Evolutionary conservation across 345 rosid species (phyloP).

Genomic region (Arabis alpina): DNA sequence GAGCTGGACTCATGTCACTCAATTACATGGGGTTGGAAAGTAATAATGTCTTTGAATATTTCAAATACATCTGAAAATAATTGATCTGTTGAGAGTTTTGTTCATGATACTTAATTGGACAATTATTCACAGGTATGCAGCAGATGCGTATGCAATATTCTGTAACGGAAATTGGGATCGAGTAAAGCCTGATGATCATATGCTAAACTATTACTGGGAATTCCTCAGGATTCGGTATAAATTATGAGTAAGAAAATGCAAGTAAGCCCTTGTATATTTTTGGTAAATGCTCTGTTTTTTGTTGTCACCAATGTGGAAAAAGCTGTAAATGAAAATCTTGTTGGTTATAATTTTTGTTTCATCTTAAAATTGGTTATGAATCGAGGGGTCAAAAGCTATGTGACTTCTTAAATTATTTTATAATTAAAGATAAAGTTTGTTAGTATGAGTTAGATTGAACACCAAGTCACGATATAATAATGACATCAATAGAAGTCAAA

Average conservation of each 20-base stretch:
- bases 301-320: neutral
- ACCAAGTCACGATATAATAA: conserved; percentile 35
- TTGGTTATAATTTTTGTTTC: neutral
- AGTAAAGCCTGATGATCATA: conserved; percentile 69
- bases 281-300: neutral
- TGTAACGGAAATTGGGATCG: conserved; percentile 80
- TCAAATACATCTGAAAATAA: neutral
- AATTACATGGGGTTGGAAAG: conserved; percentile 80
- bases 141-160: conserved; percentile 89
- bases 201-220: conserved; percentile 75
- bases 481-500: neutral
- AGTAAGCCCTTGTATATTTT: neutral
- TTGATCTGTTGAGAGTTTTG: neutral
- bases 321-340: neutral
- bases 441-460: conserved; percentile 3
- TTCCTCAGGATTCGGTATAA: conserved; percentile 47
- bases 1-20: conserved; percentile 82
- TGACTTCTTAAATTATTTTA: neutral
- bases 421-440: neutral
- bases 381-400: conserved; percentile 8
- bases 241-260: conserved; percentile 13
- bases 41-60: conserved; percentile 35
- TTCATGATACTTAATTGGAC: neutral
- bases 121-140: conserved; percentile 66
- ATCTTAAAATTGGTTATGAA: no score